Evolutionary conservation across 2,329 filamentous ascomycete genomes (phyloP), one percentile per base, ranked within the genome.

Genomic region (Sporothrix sp.): DNA sequence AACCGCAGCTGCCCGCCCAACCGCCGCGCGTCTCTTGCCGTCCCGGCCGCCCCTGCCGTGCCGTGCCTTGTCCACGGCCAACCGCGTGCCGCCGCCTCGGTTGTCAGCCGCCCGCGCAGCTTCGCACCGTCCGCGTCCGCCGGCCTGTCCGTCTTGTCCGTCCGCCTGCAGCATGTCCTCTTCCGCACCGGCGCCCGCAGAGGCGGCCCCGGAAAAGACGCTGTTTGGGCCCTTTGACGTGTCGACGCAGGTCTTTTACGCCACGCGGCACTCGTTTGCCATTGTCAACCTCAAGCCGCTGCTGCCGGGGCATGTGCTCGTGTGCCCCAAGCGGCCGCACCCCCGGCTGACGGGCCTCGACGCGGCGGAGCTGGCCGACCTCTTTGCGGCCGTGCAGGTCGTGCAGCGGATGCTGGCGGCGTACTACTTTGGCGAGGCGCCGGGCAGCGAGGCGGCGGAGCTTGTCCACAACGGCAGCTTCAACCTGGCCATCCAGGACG

Each of bases 401-500:
- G 82, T 95, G 6, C 84, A 90, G 59, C 77, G 76, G 42, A 89
- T 94, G 71, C 75, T 96, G 10, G 77, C 78, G 0, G 67, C 66
- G 14, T 66, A 70, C 32, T 81, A 81, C 61, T 81, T 82, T 57
- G 56, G 8, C 10, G 27, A 23, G 9, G 11, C 25, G 6, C 5
- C 60, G 8, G 4, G 28, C 57, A 0, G 43, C 53, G 8, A 37
- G 51, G 5, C 20, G 48, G 32, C 16, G 6, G 18, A 35, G 9
- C 10, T 11, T 3, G 27, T 32, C 21, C 23, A 28, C 36, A 25
- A 9, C 55, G 81, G 86, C 9, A 85, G 87, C 53, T 84, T 97
- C 69, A 97, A 95, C 63, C 82, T 98, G 45, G 90, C 91, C 0
- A 78, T 98, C n/a, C 93, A 98, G 66, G 93, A 98, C 66, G 93